These are phyloP conservation scores for Plasmodium coatneyi DNA, from an alignment of 169 alveolate species.

Conservation along the genomic window DNA sequence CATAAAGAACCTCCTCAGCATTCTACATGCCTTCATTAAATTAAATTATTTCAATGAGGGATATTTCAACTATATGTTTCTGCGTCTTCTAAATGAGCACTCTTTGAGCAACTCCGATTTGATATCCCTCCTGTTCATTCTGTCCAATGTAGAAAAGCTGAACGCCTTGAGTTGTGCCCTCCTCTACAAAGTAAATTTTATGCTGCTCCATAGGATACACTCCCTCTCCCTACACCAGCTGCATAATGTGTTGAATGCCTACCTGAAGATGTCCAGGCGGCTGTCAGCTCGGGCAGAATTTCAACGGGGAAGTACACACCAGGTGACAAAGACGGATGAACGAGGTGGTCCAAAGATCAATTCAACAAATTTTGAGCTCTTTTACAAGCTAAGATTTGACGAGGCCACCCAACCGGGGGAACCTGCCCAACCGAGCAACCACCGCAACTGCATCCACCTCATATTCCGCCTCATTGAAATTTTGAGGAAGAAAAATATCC, in stretches of 20 bases:
- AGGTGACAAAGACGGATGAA: neutral
- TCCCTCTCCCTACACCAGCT: conserved; percentile 31
- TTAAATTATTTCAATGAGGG: conserved; percentile 25
- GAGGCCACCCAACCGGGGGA: neutral
- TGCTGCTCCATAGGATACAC: conserved; percentile 24
- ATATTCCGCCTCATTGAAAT: conserved; percentile 12
- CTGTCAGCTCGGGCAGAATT: neutral
- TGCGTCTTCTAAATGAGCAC: neutral
- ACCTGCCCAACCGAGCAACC: neutral
- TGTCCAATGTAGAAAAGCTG: conserved; percentile 8
- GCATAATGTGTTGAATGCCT: conserved; percentile 24
- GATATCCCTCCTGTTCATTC: neutral
- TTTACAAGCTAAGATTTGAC: conserved; percentile 27
- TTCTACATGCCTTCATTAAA: conserved; percentile 7
- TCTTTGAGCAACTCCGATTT: neutral
- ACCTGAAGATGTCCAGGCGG: conserved; percentile 4
- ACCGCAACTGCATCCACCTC: neutral
- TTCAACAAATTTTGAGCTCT: neutral
- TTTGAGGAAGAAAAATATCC: conserved; percentile 13
- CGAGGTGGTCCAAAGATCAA: neutral
- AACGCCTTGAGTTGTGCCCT: neutral
- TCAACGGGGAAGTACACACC: neutral
- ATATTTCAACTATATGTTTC: conserved; percentile 5
- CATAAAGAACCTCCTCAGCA: conserved; percentile 6
- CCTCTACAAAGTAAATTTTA: conserved; percentile 35